A percentile compares a stretch with the other conserved stretches of the same genome.
Evolutionary conservation across 108 stramenopile species (phyloP).

Genomic region (Nitzschia palea): DNA sequence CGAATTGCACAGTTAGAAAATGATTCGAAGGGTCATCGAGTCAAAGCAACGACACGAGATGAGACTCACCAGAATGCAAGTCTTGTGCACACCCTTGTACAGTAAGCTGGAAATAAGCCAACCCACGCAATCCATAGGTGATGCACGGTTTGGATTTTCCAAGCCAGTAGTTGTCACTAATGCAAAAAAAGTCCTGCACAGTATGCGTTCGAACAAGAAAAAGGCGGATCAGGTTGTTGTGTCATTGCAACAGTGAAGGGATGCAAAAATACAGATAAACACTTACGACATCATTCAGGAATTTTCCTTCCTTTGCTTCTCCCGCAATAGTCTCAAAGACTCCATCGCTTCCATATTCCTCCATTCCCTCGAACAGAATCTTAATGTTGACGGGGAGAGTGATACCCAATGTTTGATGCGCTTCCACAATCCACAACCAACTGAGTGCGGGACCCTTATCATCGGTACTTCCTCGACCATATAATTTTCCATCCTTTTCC

Average conservation of each 20-base stretch:
- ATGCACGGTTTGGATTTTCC: slow-evolving; percentile 78
- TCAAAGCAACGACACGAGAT: background rate
- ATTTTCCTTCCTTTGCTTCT: slow-evolving; percentile 61
- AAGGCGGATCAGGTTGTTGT: too few relatives aligned
- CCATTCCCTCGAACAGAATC: slow-evolving; percentile 84
- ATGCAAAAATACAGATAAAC: too few relatives aligned
- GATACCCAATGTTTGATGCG: slow-evolving; percentile 59
- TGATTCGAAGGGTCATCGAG: background rate
- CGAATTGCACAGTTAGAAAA: background rate
- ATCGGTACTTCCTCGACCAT: slow-evolving; percentile 76
- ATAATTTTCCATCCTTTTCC: slow-evolving; percentile 73
- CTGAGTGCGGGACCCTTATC: slow-evolving; percentile 84
- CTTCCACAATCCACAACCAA: slow-evolving; percentile 83
- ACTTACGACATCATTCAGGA: slow-evolving; percentile 63
- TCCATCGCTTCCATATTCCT: slow-evolving; percentile 78
- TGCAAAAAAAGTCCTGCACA: slow-evolving; percentile 58
- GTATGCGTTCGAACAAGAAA: too few relatives aligned
- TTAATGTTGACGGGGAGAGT: slow-evolving; percentile 77
- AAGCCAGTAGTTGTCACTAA: slow-evolving; percentile 79
- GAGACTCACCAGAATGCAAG: slow-evolving; percentile 63
- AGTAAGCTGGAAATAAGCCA: slow-evolving; percentile 72
- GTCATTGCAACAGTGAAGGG: too few relatives aligned
- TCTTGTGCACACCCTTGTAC: slow-evolving; percentile 75
- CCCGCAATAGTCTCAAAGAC: slow-evolving; percentile 66
- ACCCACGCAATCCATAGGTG: slow-evolving; percentile 80